Conservation (phyloP, 495 filamentous ascomycete genomes). For the Letharia columbiana region DNA sequence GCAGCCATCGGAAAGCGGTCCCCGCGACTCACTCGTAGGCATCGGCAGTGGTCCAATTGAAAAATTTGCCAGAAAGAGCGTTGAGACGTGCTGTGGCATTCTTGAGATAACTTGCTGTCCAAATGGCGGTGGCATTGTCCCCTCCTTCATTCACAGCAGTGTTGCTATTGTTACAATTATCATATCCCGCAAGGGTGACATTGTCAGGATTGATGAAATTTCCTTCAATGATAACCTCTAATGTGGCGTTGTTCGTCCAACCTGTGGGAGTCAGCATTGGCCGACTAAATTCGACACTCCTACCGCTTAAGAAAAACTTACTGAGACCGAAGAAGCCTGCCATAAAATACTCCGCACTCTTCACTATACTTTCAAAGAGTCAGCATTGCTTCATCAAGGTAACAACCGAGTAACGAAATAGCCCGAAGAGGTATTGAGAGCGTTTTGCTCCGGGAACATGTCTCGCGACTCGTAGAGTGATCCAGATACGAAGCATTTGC, state of each 20-base stretch:
- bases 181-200: conserved; percentile 34
- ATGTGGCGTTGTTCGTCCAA: conserved; percentile 46
- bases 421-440: background rate
- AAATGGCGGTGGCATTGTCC: conserved; percentile 29
- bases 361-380: conserved; percentile 33
- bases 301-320: background rate
- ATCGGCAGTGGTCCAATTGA: conserved; percentile 44
- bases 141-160: conserved; percentile 22
- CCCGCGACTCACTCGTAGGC: conserved; percentile 33
- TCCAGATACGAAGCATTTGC: background rate
- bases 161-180: conserved; percentile 32
- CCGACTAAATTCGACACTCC: background rate
- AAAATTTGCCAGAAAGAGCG: conserved; percentile 34
- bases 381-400: background rate
- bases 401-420: background rate
- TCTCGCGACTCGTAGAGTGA: background rate
- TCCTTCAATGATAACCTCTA: conserved; percentile 44
- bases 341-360: conserved; percentile 40
- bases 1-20: background rate
- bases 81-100: conserved; percentile 43
- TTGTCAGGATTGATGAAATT: conserved; percentile 29
- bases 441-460: background rate
- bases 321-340: conserved; percentile 50
- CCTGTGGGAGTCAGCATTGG: conserved; percentile 14
- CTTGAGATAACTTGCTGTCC: conserved; percentile 38